phyloP scores from a whole-genome alignment of 2,329 filamentous ascomycete genomes.

The Herpotrichia juniperi region DNA sequence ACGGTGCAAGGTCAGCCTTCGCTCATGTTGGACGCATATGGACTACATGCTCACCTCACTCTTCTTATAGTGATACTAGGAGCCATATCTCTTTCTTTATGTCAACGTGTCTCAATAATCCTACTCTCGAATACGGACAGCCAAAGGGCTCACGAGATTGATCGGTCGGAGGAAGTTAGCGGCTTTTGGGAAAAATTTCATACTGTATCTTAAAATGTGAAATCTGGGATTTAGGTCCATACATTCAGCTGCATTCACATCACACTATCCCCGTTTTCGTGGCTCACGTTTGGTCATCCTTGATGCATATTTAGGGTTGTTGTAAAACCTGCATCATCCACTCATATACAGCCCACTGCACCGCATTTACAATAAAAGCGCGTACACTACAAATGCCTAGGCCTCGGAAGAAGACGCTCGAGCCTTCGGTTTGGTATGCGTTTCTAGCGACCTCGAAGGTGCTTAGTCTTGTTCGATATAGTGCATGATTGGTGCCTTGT shows the following conservation, averaged over 20 bases:
- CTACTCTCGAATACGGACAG: conserved; percentile 19
- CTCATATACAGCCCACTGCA: conserved; percentile 92
- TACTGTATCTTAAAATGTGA: conserved; percentile 44
- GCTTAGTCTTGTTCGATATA: conserved; percentile 48
- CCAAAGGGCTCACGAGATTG: conserved; percentile 15
- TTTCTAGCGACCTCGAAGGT: conserved; percentile 69
- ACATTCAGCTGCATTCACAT: background rate
- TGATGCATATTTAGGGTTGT: conserved; percentile 7
- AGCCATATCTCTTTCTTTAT: conserved; percentile 1
- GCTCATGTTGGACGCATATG: conserved; percentile 9
- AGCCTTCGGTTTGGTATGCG: conserved; percentile 73
- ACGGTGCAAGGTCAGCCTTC: conserved; percentile 1
- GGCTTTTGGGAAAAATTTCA: conserved; percentile 30
- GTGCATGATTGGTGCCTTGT: background rate
- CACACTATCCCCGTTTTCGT: background rate
- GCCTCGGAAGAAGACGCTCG: conserved; percentile 80
- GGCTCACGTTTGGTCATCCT: background rate
- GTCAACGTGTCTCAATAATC: conserved; percentile 17
- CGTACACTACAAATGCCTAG: conserved; percentile 81
- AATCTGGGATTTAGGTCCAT: conserved; percentile 4
- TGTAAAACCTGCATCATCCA: conserved; percentile 70
- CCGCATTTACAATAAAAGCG: conserved; percentile 91
- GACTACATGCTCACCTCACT: background rate
- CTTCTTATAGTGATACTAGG: background rate
- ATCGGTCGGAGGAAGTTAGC: conserved; percentile 16